Conservation (phyloP, 192 early-diverging fungal species). For the Coemansia sp. region DNA sequence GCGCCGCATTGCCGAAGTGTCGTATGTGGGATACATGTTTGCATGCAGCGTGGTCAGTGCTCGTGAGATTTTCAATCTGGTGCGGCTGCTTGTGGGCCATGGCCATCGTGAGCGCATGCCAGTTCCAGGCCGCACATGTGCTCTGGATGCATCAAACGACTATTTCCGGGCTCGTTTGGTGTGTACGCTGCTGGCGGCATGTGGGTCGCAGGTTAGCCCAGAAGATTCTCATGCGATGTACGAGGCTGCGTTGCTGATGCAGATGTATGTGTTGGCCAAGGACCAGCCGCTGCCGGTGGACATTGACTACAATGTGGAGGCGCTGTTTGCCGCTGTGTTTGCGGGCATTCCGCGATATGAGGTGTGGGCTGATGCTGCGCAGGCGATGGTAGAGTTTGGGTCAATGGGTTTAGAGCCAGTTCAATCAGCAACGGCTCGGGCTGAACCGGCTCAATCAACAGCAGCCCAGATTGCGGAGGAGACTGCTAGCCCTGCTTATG, state of each 20-base stretch:
- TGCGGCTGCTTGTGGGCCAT: conserved; percentile 74
- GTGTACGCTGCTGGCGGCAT: conserved; percentile 84
- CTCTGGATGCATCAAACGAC: conserved; percentile 78
- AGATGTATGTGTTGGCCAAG: conserved; percentile 90
- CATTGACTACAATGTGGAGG: conserved; percentile 81
- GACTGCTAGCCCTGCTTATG: not conserved
- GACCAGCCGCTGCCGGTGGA: conserved; percentile 75
- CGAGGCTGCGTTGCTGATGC: conserved; percentile 75
- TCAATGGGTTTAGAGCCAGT: conserved; percentile 12
- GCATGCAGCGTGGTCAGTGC: conserved; percentile 85
- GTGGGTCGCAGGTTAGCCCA: conserved; percentile 74
- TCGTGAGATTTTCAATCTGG: conserved; percentile 74
- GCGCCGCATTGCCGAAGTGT: conserved; percentile 73
- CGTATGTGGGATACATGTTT: conserved; percentile 91
- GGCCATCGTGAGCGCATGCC: conserved; percentile 74
- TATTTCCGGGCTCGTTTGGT: conserved; percentile 90
- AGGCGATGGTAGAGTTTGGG: conserved; percentile 30
- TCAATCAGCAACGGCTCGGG: not conserved
- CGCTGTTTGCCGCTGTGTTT: conserved; percentile 68
- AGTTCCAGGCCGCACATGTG: conserved; percentile 56
- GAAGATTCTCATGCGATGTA: conserved; percentile 21
- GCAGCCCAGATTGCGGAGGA: not conserved
- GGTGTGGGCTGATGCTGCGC: conserved; percentile 79
- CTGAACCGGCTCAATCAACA: no score
- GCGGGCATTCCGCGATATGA: conserved; percentile 61